Evolutionary conservation across 2,329 filamentous ascomycete species (phyloP).

Genomic region (Sphaerostilbella broomeana): DNA sequence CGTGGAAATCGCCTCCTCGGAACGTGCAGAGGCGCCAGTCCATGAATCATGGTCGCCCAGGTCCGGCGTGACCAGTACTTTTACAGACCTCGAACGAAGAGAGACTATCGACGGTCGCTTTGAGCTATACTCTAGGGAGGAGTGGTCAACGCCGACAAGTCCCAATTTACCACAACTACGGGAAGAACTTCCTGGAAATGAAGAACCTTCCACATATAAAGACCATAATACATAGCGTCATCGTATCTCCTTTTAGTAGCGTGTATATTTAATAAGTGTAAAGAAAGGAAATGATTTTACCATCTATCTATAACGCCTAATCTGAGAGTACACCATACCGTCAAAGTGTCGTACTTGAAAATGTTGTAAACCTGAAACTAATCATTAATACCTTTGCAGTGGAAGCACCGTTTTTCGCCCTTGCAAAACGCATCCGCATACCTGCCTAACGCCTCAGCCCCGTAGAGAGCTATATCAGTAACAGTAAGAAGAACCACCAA

Average conservation of each 20-base stretch:
- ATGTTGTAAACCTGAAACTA: too few relatives aligned
- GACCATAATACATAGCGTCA: too few relatives aligned
- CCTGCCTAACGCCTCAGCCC: background rate
- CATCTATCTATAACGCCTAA: constrained; percentile 24
- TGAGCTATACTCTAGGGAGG: constrained; percentile 5
- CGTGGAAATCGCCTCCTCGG: constrained; percentile 46
- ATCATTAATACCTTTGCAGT: too few relatives aligned
- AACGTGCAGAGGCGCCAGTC: constrained; percentile 2
- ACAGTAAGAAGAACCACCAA: background rate
- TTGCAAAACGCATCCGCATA: too few relatives aligned
- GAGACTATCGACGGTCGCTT: constrained; percentile 7
- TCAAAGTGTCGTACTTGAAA: constrained; percentile 15
- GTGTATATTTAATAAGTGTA: too few relatives aligned
- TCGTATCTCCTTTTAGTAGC: too few relatives aligned
- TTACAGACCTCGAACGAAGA: constrained; percentile 12
- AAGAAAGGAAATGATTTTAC: too few relatives aligned
- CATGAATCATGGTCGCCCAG: constrained; percentile 16
- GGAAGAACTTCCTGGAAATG: background rate
- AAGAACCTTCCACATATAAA: too few relatives aligned
- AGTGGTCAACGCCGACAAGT: constrained; percentile 3
- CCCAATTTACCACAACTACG: background rate
- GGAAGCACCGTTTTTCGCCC: constrained; percentile 1
- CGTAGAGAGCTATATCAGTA: background rate
- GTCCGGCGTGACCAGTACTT: constrained; percentile 17
- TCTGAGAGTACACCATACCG: constrained; percentile 22